Base-by-base conservation (phyloP, 2,329 filamentous ascomycete species). In the Epichloe bromicola region DNA sequence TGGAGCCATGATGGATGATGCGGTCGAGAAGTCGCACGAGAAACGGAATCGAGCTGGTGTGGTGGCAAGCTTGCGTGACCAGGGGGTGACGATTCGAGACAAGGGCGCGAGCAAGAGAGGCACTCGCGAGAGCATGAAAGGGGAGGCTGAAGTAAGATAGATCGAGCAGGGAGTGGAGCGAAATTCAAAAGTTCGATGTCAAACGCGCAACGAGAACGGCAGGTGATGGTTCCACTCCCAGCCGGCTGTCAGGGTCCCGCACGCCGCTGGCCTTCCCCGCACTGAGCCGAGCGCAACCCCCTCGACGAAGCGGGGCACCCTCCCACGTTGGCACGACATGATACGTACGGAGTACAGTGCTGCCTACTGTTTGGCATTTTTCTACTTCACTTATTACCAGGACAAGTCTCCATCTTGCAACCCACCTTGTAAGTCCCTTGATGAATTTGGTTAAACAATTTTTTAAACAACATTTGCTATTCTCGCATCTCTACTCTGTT, bases 1-100 rank as follows among this genome's bases (percentile, higher is more conserved):
- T 48, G 75, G 71, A 46, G 74, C 70, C 77, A 80, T 80, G 60
- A 54, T 68, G 53, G 60, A 47, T 1, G 65, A 61, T 41, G 64
- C 63, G 49, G 60, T 63, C 56, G 66, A 62, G 50, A 44, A 52
- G 43, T 17, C n/a, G 38, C 44, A 44, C n/a, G n/a, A 38, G 20
- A 37, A 40, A 15, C 19, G 39, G 14, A 49, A 17, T 39, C 36
- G 46, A 41, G 23, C n/a, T 30, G 51, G 26, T 44, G 3, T 5
- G 14, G n/a, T n/a, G 50, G 41, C 26, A 40, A 47, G 37, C 23
- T 46, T 7, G 38, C 12, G 46, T 30, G 46, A 7, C 26, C 4
- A 19, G 46, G 26, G 17, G 23, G 23, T 20, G 26, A 46, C 12
- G 30, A 46, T 38, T 34, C 48, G 48, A 20, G 46, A 39, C n/a